Conservation (phyloP, 1,284 basidiomycete genomes). For the Cryptococcus maquisensis region DNA sequence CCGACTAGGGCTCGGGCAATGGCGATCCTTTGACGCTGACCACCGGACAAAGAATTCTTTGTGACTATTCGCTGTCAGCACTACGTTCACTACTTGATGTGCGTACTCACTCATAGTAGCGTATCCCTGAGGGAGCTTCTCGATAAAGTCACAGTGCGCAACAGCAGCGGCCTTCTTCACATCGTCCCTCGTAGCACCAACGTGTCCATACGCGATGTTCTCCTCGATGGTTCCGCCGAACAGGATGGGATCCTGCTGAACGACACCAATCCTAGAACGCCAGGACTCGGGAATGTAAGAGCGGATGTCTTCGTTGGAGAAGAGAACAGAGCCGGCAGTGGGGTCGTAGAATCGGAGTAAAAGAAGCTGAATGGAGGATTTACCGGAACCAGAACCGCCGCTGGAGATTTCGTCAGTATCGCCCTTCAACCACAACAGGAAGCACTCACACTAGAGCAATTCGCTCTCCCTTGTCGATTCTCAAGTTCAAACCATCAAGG, state of each 20-base stretch:
- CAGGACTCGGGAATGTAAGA: constrained; percentile 73
- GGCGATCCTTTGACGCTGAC: constrained; percentile 53
- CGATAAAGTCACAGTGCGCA: constrained; percentile 48
- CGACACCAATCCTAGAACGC: constrained; percentile 70
- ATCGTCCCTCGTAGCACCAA: constrained; percentile 36
- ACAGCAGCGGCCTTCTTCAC: constrained; percentile 37
- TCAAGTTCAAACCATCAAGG: constrained; percentile 60
- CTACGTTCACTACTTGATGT: background rate
- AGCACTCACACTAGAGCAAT: constrained; percentile 47
- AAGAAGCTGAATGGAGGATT: constrained; percentile 63
- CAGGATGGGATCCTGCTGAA: constrained; percentile 60
- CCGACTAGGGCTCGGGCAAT: constrained; percentile 53
- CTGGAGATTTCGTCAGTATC: constrained; percentile 7
- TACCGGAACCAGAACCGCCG: constrained; percentile 49
- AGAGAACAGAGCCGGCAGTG: constrained; percentile 61
- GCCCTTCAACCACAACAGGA: too few species aligned
- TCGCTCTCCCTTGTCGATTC: constrained; percentile 51
- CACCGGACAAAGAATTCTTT: constrained; percentile 48
- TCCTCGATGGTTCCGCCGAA: constrained; percentile 73
- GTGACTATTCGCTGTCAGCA: constrained; percentile 20
- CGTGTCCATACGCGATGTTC: constrained; percentile 62
- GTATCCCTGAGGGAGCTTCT: constrained; percentile 40
- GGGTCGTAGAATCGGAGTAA: constrained; percentile 90
- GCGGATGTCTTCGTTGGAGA: constrained; percentile 67
- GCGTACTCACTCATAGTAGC: constrained; percentile 63